Evolutionary conservation across 257 asterid genomes (phyloP).

Genomic region (Eucommia ulmoides): DNA sequence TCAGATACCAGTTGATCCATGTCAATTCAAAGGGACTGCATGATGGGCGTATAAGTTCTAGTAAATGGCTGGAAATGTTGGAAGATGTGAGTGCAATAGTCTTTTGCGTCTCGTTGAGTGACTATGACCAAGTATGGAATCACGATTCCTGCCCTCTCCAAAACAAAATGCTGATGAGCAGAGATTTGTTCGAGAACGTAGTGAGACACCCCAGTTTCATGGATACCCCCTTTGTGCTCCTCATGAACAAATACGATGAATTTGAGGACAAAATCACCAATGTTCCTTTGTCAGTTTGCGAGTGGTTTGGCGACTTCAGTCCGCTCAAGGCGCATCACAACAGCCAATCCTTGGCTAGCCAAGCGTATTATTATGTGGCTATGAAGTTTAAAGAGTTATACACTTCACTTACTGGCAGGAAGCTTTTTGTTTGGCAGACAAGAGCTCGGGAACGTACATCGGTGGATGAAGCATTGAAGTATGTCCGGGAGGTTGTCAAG

Average conservation of each 20-base stretch:
- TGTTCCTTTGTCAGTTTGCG: conserved; percentile 47
- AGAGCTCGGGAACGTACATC: conserved; percentile 28
- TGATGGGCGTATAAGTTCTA: conserved; percentile 22
- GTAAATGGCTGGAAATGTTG: conserved; percentile 58
- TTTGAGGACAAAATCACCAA: conserved; percentile 42
- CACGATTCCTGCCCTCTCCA: conserved; percentile 18
- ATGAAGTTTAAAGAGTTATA: conserved; percentile 46
- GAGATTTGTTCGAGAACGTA: conserved; percentile 34
- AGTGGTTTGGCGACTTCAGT: conserved; percentile 58
- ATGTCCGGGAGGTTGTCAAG: conserved; percentile 39
- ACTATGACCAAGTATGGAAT: conserved; percentile 31
- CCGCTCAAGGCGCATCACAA: conserved; percentile 28
- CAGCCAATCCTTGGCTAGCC: conserved; percentile 33
- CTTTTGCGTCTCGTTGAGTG: conserved; percentile 43
- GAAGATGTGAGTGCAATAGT: conserved; percentile 30
- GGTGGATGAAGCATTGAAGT: conserved; percentile 37
- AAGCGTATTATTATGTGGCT: conserved; percentile 52
- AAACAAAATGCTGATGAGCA: conserved; percentile 44
- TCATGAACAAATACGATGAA: conserved; percentile 41
- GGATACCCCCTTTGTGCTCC: conserved; percentile 40
- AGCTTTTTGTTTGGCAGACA: conserved; percentile 41
- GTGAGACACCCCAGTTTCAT: conserved; percentile 26
- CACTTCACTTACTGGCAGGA: conserved; percentile 39
- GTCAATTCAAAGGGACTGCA: conserved; percentile 28
- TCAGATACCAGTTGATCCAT: conserved; percentile 52